Conservation (phyloP, 176 grass and related monocot genomes). For the Musa beccarii region DNA sequence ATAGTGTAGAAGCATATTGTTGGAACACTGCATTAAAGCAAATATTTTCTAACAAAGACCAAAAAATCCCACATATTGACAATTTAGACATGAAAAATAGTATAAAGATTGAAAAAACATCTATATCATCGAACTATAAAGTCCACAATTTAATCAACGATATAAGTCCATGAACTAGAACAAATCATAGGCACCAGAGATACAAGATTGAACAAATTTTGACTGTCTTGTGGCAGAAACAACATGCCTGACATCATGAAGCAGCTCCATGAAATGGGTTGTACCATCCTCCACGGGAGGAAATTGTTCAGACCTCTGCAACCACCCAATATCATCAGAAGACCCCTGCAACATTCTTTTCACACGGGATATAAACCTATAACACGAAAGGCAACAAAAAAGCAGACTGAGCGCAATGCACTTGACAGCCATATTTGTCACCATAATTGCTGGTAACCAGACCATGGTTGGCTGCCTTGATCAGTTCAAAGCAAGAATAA, state of each 20-base stretch:
- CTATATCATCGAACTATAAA: no score
- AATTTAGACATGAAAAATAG: no score
- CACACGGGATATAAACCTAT: constrained; percentile 54
- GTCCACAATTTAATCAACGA: no score
- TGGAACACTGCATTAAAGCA: no score
- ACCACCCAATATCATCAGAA: constrained; percentile 76
- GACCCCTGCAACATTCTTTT: constrained; percentile 74
- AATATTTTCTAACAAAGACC: no score
- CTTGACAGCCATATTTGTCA: background rate
- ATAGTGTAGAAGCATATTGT: no score
- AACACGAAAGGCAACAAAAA: constrained; percentile 10
- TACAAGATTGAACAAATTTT: background rate
- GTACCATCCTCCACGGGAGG: constrained; percentile 56
- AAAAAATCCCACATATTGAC: no score
- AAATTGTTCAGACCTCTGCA: constrained; percentile 46
- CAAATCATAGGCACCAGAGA: background rate
- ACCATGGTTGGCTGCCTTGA: no score
- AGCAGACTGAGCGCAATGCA: constrained; percentile 6
- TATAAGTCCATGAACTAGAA: background rate
- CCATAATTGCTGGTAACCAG: background rate
- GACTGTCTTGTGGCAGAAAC: constrained; percentile 1
- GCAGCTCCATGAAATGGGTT: constrained; percentile 49
- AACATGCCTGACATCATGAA: constrained; percentile 53
- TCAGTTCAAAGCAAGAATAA: background rate
- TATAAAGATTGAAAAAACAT: no score